Conservation (phyloP, 176 grass and related monocot species). For the Raddia distichophylla region DNA sequence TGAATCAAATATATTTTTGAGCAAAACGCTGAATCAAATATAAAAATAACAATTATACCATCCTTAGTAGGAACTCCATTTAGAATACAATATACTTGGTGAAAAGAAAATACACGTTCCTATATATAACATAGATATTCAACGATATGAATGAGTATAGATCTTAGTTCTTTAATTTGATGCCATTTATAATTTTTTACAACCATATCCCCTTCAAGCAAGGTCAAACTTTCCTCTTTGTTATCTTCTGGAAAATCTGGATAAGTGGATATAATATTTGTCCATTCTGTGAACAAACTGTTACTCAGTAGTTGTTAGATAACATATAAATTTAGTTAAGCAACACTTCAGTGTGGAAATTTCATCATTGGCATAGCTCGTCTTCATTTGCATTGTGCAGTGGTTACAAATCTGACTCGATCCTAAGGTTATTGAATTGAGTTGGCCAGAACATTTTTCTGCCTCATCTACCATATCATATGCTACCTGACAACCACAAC, state of each 20-base stretch:
- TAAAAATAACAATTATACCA: neutral
- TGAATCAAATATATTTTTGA: too few relatives aligned
- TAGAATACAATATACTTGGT: neutral
- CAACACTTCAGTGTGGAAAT: neutral
- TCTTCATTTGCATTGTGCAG: neutral
- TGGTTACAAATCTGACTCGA: slow-evolving; percentile 11
- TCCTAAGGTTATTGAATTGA: slow-evolving; percentile 15
- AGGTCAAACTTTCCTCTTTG: neutral
- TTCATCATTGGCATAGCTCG: neutral
- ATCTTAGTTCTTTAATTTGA: neutral
- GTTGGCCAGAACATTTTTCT: neutral
- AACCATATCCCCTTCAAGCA: neutral
- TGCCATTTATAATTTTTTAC: neutral
- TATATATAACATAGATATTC: neutral
- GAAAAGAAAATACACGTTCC: neutral
- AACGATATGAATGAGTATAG: neutral
- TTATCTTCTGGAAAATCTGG: slow-evolving; percentile 8
- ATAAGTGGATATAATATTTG: slow-evolving; percentile 12
- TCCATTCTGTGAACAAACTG: neutral
- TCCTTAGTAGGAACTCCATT: neutral
- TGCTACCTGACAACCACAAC: neutral
- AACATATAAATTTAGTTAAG: slow-evolving; percentile 8
- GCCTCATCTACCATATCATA: neutral
- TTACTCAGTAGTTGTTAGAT: neutral
- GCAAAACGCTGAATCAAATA: neutral